Percentiles rank a stretch among this genome's conserved stretches.
These are phyloP conservation scores for Poronia punctata DNA, from an alignment of 495 filamentous ascomycete genomes.

Conservation along the genomic window DNA sequence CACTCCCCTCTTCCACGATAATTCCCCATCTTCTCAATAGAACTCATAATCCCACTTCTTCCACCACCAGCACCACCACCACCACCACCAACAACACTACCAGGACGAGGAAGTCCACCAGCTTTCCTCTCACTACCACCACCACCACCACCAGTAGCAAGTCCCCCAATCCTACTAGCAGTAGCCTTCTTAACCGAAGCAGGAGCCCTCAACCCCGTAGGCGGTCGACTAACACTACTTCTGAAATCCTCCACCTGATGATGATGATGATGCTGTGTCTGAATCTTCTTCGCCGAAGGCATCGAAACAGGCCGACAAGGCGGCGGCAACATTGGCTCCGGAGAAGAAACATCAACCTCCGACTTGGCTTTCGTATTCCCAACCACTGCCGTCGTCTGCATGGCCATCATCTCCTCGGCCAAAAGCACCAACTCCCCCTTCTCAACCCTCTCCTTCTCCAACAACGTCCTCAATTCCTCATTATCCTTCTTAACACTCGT, in stretches of 20 bases:
- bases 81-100: slow-evolving; percentile 34
- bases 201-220: slow-evolving; percentile 41
- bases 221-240: slow-evolving; percentile 22
- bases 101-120: slow-evolving; percentile 36
- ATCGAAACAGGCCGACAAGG: too few relatives aligned
- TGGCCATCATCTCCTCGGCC: slow-evolving; percentile 80
- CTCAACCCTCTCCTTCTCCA: slow-evolving; percentile 77
- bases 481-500: slow-evolving; percentile 58
- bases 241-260: slow-evolving; percentile 21
- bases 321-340: too few relatives aligned
- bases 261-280: too few relatives aligned
- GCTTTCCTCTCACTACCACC: slow-evolving; percentile 40
- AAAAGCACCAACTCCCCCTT: slow-evolving; percentile 90
- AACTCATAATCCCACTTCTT: slow-evolving; percentile 60
- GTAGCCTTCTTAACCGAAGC: slow-evolving; percentile 23
- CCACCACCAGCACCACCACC: slow-evolving; percentile 32
- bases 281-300: too few relatives aligned
- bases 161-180: slow-evolving; percentile 39
- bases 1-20: slow-evolving; percentile 29
- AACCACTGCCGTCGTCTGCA: too few relatives aligned
- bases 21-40: slow-evolving; percentile 63
- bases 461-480: slow-evolving; percentile 51
- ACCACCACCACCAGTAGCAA: too few relatives aligned
- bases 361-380: too few relatives aligned
- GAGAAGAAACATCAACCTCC: too few relatives aligned